These are phyloP conservation scores for Phylloporus scabripes DNA, from an alignment of 768 basidiomycete genomes.

Conservation along the genomic window DNA sequence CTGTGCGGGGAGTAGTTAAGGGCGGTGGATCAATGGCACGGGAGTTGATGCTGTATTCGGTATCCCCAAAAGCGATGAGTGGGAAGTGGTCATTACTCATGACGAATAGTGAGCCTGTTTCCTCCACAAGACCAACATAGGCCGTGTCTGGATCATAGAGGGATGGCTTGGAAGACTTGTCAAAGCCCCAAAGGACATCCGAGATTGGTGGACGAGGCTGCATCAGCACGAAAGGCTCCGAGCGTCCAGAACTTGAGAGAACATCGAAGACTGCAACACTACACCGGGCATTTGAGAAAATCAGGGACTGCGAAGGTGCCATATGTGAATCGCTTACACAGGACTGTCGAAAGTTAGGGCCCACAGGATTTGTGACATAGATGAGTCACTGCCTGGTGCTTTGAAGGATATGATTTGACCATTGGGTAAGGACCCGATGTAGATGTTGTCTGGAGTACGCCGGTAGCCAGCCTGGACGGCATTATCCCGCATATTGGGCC, in stretches of 20 bases:
- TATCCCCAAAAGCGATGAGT: constrained; percentile 66
- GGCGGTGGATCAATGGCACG: constrained; percentile 34
- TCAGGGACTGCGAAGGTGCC: constrained; percentile 1
- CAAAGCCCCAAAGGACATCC: constrained; percentile 57
- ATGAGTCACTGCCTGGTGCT: constrained; percentile 29
- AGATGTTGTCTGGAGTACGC: constrained; percentile 70
- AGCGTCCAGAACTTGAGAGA: constrained; percentile 39
- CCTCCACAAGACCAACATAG: constrained; percentile 75
- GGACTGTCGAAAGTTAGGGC: constrained; percentile 54
- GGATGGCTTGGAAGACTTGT: constrained; percentile 33
- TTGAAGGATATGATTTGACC: constrained; percentile 78
- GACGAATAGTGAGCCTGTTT: constrained; percentile 72
- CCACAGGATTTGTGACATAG: constrained; percentile 49
- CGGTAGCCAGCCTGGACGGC: constrained; percentile 67
- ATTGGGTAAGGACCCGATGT: constrained; percentile 75
- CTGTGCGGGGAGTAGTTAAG: constrained; percentile 25
- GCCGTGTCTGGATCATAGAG: constrained; percentile 50
- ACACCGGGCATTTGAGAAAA: not conserved
- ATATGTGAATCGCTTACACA: constrained; percentile 45
- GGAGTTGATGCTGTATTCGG: constrained; percentile 30
- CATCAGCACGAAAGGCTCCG: constrained; percentile 74
- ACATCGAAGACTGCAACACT: constrained; percentile 86
- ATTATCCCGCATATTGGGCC: constrained; percentile 85
- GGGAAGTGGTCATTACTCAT: constrained; percentile 82
- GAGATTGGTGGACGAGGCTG: constrained; percentile 78